Evolutionary conservation across 805 yeast species (phyloP), one percentile per base, ranked within the genome.

Genomic region (Saccharomyces cerevisiae): DNA sequence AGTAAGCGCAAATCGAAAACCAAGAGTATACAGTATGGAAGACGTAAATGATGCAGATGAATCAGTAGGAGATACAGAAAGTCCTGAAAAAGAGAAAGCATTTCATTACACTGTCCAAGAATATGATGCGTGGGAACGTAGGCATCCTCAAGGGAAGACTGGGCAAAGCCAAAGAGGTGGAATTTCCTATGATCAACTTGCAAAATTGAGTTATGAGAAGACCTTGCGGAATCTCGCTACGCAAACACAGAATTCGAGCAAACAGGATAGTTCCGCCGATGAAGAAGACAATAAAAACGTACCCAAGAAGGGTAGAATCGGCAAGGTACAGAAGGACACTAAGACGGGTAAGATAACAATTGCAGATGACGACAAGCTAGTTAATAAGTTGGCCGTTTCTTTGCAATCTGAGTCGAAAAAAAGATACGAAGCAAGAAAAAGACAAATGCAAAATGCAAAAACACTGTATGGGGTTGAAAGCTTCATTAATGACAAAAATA

Each of bases 401-500:
- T 47, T 68, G 52, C 60, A 61, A 46, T 52, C 52, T 49, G 51
- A 56, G 2, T 53, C 67, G 3, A 57, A 59, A 51, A 60, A 60
- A 48, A 54, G 66, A 14, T 62, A 62, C 49, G 52, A 52, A 48
- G 56, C 58, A 10, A 55, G 59, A 41, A 59, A 57, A 50, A 59
- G 53, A 46, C 60, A 62, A 36, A 41, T 58, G 49, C 58, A 55
- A 41, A 46, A 50, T 47, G 50, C 30, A 13, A 13, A 36, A 1
- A 22, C 31, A n/a, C 54, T 50, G 11, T 50, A 50, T 28, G 60
- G 58, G 17, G 43, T 36, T 21, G 43, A 36, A 17, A 67, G 64
- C 2, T 65, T 54, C 41, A 61, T 68, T 22, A 69, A 68, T 52
- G 64, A 63, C n/a, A 65, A 62, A 48, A 69, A 69, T 56, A 64